Base-by-base conservation (phyloP, 768 basidiomycete species). In the Pholiota molesta region DNA sequence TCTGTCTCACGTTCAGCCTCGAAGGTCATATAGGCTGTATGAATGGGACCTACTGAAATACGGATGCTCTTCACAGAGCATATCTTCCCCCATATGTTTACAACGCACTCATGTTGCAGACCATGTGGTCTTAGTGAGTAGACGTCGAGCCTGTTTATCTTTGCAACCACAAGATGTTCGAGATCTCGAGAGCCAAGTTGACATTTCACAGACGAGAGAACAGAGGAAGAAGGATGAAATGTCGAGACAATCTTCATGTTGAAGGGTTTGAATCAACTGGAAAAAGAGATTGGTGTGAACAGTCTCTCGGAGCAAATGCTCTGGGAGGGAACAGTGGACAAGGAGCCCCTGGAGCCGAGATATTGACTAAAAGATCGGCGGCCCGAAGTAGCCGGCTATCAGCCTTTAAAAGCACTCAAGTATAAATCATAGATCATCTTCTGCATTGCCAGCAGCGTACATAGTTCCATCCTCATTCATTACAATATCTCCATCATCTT, bases 221-320 rank as follows among this genome's bases (percentile, higher is more conserved):
- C 88, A 1, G 92, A 89, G 1, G 92, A 90, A 2, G 91, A 83
- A 4, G 81, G 81, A 71, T 93, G 90, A 71, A 92, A 92, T 7
- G 92, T 94, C 10, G 87, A 83, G 33, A 93, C 81, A 62, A 92
- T 70, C 73, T 83, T 85, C 82, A 83, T 84, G 42, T 63, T 55
- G 56, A 57, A 47, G 42, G 13, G 40, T 45, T 42, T 56, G 55
- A 42, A 49, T 21, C 23, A 33, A 59, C n/a, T 26, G 26, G 37
- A 49, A 26, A 51, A 35, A 17, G 54, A 57, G 55, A 53, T 37
- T 37, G 35, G 35, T 11, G 14, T 37, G 3, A 37, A 37, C 31
- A 9, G 10, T 37, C 35, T 37, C 35, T 37, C 2, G 35, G 35
- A 37, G 35, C 35, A 37, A 37, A 37, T 1, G 11, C 35, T 37